phyloP scores from a whole-genome alignment of 176 grass and related monocot genomes.

The Oryza longistaminata region DNA sequence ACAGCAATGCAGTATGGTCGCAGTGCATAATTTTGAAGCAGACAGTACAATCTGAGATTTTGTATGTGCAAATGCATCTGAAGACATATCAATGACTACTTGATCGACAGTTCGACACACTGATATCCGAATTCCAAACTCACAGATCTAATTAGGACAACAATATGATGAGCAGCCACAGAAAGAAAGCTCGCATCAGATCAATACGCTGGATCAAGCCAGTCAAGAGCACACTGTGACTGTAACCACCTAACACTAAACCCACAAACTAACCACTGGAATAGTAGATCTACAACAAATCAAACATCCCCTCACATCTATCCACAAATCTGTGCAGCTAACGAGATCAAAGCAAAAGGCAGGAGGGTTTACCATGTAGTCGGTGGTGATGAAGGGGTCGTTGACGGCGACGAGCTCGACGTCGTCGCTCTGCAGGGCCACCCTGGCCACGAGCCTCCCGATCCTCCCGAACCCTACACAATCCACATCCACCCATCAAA shows the following conservation, averaged over 20 bases:
- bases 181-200: background rate
- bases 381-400: slow-evolving; percentile 64
- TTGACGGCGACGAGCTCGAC: slow-evolving; percentile 65
- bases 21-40: background rate
- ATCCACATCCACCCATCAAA: slow-evolving; percentile 1
- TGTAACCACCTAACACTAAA: background rate
- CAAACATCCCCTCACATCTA: background rate
- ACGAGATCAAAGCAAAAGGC: background rate
- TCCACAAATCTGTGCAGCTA: background rate
- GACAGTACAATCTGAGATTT: background rate
- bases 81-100: background rate
- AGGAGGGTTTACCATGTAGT: slow-evolving; percentile 59
- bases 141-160: background rate
- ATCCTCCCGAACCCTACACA: slow-evolving; percentile 63
- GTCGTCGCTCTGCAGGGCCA: slow-evolving; percentile 63
- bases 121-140: background rate
- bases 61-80: background rate
- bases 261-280: background rate
- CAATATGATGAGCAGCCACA: background rate
- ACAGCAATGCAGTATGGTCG: background rate
- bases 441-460: slow-evolving; percentile 56
- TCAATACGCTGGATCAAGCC: background rate
- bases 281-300: background rate
- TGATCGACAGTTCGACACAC: background rate
- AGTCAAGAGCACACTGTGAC: background rate